Conservation (phyloP, 2,329 filamentous ascomycete genomes). For the Claviceps pusilla region DNA sequence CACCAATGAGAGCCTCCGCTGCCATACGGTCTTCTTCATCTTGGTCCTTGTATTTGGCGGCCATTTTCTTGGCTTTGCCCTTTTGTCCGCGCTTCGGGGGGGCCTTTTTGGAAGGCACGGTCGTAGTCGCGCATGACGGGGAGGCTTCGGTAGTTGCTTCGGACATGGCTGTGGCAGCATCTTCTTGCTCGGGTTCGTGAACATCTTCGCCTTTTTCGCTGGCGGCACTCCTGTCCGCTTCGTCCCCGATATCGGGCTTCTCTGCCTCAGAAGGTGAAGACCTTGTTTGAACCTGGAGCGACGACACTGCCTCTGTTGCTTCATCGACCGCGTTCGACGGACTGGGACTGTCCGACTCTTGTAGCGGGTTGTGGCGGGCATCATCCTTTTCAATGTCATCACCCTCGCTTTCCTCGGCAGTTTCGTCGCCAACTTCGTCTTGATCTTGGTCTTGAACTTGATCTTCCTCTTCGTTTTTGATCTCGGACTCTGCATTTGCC, state of each 20-base stretch:
- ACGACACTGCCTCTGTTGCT: slow-evolving; percentile 11
- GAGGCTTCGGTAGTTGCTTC: slow-evolving; percentile 8
- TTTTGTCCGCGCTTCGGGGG: slow-evolving; percentile 56
- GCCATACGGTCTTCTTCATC: slow-evolving; percentile 83
- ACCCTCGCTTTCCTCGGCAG: slow-evolving; percentile 17
- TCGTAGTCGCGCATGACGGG: background rate
- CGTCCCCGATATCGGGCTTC: background rate
- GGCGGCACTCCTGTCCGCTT: background rate
- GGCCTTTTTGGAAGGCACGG: slow-evolving; percentile 24
- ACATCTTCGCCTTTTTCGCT: background rate
- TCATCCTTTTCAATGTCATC: slow-evolving; percentile 11
- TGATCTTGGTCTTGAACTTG: slow-evolving; percentile 10
- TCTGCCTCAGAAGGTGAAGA: background rate
- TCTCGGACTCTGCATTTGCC: slow-evolving; percentile 16
- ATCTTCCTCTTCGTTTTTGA: slow-evolving; percentile 12
- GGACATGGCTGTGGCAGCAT: slow-evolving; percentile 5
- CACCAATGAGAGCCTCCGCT: slow-evolving; percentile 76
- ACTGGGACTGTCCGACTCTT: slow-evolving; percentile 12
- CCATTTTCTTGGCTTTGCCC: slow-evolving; percentile 73
- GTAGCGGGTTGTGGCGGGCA: slow-evolving; percentile 24
- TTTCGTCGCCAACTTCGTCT: slow-evolving; percentile 10
- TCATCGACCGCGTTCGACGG: slow-evolving; percentile 14
- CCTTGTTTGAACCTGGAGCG: slow-evolving; percentile 12
- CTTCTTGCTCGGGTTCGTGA: slow-evolving; percentile 5
- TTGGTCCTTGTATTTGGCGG: slow-evolving; percentile 81